Percentiles rank a stretch among this genome's conserved stretches.
Evolutionary conservation across 139 green algal genomes (phyloP).

Genomic region (Chara braunii): DNA sequence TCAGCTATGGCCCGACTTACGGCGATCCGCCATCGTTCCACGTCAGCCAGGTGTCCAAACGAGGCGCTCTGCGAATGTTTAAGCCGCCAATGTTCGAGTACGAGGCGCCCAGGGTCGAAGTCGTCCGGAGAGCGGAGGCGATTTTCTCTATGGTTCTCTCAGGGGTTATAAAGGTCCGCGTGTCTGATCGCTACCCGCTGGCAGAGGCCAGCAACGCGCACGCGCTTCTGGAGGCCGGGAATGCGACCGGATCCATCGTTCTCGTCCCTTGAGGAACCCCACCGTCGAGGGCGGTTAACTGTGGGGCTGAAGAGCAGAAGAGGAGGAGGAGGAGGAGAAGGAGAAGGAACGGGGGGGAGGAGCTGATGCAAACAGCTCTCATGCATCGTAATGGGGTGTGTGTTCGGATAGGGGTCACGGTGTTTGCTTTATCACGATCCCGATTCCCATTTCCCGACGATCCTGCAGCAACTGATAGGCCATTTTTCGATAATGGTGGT

Average conservation of each 20-base stretch:
- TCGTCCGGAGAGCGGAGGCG: slow-evolving; percentile 12
- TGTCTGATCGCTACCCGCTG: slow-evolving; percentile 13
- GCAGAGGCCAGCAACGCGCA: slow-evolving; percentile 15
- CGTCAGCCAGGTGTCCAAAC: background rate
- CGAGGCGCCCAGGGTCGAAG: background rate
- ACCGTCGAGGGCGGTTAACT: too few relatives aligned
- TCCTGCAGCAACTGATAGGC: too few relatives aligned
- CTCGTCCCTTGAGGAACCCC: slow-evolving; percentile 20
- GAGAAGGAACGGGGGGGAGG: too few relatives aligned
- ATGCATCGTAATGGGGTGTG: too few relatives aligned
- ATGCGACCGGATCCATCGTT: slow-evolving; percentile 17
- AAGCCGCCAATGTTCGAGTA: slow-evolving; percentile 16
- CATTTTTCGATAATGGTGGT: too few relatives aligned
- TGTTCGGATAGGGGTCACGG: too few relatives aligned
- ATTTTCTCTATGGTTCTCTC: slow-evolving; percentile 10
- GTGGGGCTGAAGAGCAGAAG: too few relatives aligned
- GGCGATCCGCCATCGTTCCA: slow-evolving; percentile 1
- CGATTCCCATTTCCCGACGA: too few relatives aligned
- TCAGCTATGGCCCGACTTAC: slow-evolving; percentile 13
- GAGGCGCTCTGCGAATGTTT: slow-evolving; percentile 7
- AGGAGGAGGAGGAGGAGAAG: too few relatives aligned
- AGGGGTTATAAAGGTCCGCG: slow-evolving; percentile 2
- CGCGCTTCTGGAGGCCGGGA: background rate
- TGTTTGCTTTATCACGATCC: too few relatives aligned
- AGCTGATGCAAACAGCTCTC: too few relatives aligned